These are phyloP conservation scores for Scheffersomyces insectosa DNA, from an alignment of 1,139 yeast species.

Conservation along the genomic window DNA sequence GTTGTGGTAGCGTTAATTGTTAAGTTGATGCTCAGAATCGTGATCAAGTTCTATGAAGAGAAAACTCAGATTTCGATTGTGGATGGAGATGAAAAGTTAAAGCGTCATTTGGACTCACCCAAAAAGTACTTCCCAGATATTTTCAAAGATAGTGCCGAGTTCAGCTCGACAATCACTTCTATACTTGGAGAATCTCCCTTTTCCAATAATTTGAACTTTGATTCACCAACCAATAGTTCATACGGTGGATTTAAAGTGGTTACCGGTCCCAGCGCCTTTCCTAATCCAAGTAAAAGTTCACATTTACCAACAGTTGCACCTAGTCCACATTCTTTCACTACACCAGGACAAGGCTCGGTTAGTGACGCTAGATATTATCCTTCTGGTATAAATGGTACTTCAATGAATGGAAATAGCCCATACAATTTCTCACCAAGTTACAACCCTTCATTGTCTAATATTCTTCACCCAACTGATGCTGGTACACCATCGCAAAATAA, in stretches of 20 bases:
- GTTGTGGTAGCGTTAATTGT: slow-evolving; percentile 22
- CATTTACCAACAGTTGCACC: background rate
- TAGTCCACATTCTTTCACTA: background rate
- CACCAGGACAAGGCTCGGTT: background rate
- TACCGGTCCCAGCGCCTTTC: background rate
- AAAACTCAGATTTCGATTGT: slow-evolving; percentile 17
- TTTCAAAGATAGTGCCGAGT: slow-evolving; percentile 7
- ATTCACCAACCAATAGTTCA: background rate
- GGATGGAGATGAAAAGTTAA: slow-evolving; percentile 16
- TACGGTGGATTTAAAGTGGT: background rate
- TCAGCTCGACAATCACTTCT: slow-evolving; percentile 1
- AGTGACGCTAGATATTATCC: background rate
- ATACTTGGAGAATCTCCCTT: slow-evolving; percentile 7
- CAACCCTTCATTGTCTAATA: slow-evolving; percentile 26
- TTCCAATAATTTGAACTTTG: background rate
- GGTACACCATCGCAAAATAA: background rate
- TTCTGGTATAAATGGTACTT: background rate
- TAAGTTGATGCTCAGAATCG: slow-evolving; percentile 25
- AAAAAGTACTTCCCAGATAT: slow-evolving; percentile 28
- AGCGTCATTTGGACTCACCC: slow-evolving; percentile 23
- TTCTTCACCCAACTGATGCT: slow-evolving; percentile 17
- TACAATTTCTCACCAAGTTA: background rate
- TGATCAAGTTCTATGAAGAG: slow-evolving; percentile 25
- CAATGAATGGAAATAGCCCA: background rate
- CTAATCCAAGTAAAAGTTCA: background rate